Evolutionary conservation across 768 basidiomycete species (phyloP).

Genomic region (Naematelia aurantialba): DNA sequence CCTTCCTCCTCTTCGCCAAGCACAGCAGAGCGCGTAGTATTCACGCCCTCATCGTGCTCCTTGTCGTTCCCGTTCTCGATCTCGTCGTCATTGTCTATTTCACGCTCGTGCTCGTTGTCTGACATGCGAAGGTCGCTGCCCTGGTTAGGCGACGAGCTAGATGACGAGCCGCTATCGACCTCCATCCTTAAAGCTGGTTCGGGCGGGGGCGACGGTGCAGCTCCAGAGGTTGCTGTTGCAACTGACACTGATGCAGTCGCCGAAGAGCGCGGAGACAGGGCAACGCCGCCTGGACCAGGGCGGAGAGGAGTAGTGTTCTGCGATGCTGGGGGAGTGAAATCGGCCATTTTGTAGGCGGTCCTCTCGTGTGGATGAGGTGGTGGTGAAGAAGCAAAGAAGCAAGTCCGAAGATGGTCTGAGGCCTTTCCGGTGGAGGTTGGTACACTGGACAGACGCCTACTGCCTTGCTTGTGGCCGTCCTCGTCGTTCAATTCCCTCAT

Average conservation of each 20-base stretch:
- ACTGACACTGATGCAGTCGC: too few relatives aligned
- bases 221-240: too few relatives aligned
- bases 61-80: too few relatives aligned
- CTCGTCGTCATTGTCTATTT: too few relatives aligned
- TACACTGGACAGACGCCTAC: too few relatives aligned
- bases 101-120: too few relatives aligned
- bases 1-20: neutral
- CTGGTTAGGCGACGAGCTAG: neutral
- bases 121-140: neutral
- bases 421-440: neutral
- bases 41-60: too few relatives aligned
- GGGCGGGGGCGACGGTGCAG: neutral
- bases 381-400: neutral
- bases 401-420: neutral
- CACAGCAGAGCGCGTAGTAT: neutral
- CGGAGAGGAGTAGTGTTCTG: constrained; percentile 7
- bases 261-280: too few relatives aligned
- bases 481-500: too few relatives aligned
- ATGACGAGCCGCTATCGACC: neutral
- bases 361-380: neutral
- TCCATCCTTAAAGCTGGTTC: neutral
- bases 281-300: constrained; percentile 1
- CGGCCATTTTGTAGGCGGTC: constrained; percentile 9
- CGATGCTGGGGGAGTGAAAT: constrained; percentile 6
- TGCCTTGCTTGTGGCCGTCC: too few relatives aligned